These are phyloP conservation scores for Sodiomyces alkalinus DNA, from an alignment of 2,329 filamentous ascomycete species.

Conservation along the genomic window DNA sequence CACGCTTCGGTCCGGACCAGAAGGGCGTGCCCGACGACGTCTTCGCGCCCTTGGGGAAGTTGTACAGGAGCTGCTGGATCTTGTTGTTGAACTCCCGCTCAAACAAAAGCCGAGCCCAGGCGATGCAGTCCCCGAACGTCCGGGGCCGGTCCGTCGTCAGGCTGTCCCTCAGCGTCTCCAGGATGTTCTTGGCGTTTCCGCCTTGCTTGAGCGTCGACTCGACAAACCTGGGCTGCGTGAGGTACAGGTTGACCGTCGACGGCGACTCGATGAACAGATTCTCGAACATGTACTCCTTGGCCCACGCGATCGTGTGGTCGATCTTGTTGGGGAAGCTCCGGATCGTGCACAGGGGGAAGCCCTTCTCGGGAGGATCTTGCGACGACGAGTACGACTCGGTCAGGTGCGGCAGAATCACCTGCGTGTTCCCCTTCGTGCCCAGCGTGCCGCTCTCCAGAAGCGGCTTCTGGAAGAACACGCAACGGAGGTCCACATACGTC, in stretches of 20 bases:
- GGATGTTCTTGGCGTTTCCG: slow-evolving; percentile 84
- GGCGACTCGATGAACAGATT: slow-evolving; percentile 85
- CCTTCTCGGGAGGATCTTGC: slow-evolving; percentile 94
- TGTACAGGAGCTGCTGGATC: slow-evolving; percentile 87
- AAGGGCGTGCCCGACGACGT: slow-evolving; percentile 83
- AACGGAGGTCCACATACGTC: slow-evolving; percentile 90
- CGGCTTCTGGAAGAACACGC: slow-evolving; percentile 96
- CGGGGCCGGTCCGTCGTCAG: slow-evolving; percentile 83
- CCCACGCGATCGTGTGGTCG: slow-evolving; percentile 97
- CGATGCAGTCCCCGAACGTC: slow-evolving; percentile 89
- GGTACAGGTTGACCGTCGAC: slow-evolving; percentile 85
- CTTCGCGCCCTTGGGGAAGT: slow-evolving; percentile 88
- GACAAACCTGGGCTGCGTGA: slow-evolving; percentile 83
- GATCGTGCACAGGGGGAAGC: slow-evolving; percentile 97
- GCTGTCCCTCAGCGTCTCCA: slow-evolving; percentile 82
- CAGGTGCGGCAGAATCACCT: slow-evolving; percentile 78
- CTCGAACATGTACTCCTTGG: slow-evolving; percentile 82
- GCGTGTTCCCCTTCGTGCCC: slow-evolving; percentile 97
- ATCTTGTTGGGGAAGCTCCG: slow-evolving; percentile 97
- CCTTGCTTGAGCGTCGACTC: slow-evolving; percentile 78
- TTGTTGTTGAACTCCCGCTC: slow-evolving; percentile 96
- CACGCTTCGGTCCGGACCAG: slow-evolving; percentile 97
- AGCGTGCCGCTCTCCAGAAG: slow-evolving; percentile 92
- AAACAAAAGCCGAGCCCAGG: slow-evolving; percentile 86
- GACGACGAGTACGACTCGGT: slow-evolving; percentile 94